Conservation (phyloP, 176 grass and related monocot genomes). For the Thinopyrum elongatum region DNA sequence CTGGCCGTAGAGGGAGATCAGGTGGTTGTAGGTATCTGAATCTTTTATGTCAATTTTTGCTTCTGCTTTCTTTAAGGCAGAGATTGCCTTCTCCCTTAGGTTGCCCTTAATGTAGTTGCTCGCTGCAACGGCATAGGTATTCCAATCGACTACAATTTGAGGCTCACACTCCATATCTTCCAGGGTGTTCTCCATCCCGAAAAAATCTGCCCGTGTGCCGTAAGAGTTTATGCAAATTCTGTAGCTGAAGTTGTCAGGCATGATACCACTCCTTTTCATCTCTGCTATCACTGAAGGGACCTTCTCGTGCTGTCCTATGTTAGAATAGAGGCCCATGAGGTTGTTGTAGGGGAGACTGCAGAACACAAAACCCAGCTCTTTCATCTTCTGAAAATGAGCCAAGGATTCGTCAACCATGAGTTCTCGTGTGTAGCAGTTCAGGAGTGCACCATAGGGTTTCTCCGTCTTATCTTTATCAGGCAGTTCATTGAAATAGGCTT, state of each 20-base stretch:
- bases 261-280: constrained; percentile 68
- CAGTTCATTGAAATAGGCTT: constrained; percentile 69
- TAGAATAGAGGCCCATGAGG: constrained; percentile 82
- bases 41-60: constrained; percentile 51
- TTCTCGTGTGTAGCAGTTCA: constrained; percentile 80
- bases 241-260: constrained; percentile 87
- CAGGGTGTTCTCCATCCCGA: constrained; percentile 67
- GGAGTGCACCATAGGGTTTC: constrained; percentile 71
- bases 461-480: constrained; percentile 56
- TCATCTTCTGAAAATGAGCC: constrained; percentile 81
- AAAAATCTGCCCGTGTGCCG: constrained; percentile 62
- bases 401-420: constrained; percentile 53
- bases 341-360: constrained; percentile 64
- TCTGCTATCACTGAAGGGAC: constrained; percentile 66
- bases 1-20: constrained; percentile 66
- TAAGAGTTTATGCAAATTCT: constrained; percentile 85
- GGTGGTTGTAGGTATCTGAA: constrained; percentile 48
- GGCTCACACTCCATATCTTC: constrained; percentile 91
- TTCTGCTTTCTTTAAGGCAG: constrained; percentile 76
- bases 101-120: constrained; percentile 72
- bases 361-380: constrained; percentile 55
- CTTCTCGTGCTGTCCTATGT: constrained; percentile 68
- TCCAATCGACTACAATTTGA: constrained; percentile 86
- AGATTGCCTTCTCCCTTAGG: constrained; percentile 47
- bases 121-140: constrained; percentile 69